Evolutionary conservation across 495 filamentous ascomycete genomes (phyloP), one percentile per base, ranked within the genome.

Genomic region (Penicillium silybi): DNA sequence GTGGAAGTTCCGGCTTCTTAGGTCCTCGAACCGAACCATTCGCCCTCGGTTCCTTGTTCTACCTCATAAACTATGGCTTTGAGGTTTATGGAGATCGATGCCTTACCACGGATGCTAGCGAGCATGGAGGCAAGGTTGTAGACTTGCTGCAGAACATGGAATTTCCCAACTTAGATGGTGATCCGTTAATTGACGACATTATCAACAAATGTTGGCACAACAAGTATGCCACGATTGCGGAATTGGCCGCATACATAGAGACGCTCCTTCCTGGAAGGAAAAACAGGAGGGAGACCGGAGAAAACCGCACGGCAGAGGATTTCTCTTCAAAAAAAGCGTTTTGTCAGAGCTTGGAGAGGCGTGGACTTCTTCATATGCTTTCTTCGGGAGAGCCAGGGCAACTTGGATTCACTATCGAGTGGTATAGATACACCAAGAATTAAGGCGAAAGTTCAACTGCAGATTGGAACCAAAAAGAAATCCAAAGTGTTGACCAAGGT

Each of bases 121-220:
- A 73, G 25, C 64, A 73, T 62, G 56, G 63, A 16, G 63, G 53
- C 18, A 59, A 61, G 41, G 55, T 66, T 25, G 58, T 70, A 39
- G 63, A 68, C 0, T 52, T 64, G 42, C 45, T 71, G 17, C 62
- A 67, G 53, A 50, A 63, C 19, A 73, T 67, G 61, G 50, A 59
- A 29, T 71, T 71, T 65, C 70, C 63, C 22, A 50, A 60, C 16
- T 43, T 71, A 9, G 41, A 63, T 65, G 48, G 59, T 35, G 40
- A 69, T 51, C 53, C 58, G 9, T 34, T 64, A 15, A 59, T 70
- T 56, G 65, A 71, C 56, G 25, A 54, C 47, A 63, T 71, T 35
- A 73, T 73, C 48, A 41, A 62, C 35, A 67, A 63, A 22, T 73
- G 68, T 42, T 70, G 67, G 70, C 60, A 70, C 27, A 66, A 65